These are phyloP conservation scores for Trichothecium roseum DNA, from an alignment of 2,329 filamentous ascomycete species.

Conservation along the genomic window DNA sequence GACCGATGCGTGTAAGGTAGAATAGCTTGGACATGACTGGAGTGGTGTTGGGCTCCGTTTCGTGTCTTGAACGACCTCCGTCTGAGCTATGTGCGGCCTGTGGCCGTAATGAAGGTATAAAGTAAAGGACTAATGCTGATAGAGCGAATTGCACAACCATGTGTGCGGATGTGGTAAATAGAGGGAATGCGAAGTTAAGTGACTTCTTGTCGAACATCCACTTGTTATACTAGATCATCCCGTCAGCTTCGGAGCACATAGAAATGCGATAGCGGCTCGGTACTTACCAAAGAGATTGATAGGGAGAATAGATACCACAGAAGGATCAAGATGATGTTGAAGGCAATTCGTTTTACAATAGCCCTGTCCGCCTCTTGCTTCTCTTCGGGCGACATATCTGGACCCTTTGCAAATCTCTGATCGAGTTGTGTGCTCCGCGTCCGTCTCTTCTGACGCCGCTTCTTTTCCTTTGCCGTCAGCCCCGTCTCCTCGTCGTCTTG, in stretches of 20 bases:
- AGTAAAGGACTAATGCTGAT: constrained; percentile 65
- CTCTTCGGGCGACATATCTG: constrained; percentile 57
- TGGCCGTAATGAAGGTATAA: constrained; percentile 75
- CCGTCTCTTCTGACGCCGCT: constrained; percentile 55
- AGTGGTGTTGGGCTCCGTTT: constrained; percentile 36
- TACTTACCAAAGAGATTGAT: constrained; percentile 79
- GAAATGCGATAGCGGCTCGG: too few species aligned
- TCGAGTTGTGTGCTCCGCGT: constrained; percentile 59
- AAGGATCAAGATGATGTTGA: constrained; percentile 74
- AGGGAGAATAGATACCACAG: constrained; percentile 89
- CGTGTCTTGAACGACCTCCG: constrained; percentile 37
- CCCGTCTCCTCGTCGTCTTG: constrained; percentile 87
- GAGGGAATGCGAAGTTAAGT: constrained; percentile 84
- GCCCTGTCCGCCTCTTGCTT: constrained; percentile 65
- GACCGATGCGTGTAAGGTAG: constrained; percentile 83
- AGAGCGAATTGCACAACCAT: constrained; percentile 91
- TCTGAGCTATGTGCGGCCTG: constrained; percentile 37
- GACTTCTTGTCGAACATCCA: constrained; percentile 93
- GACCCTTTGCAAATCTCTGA: constrained; percentile 53
- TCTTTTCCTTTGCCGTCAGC: constrained; percentile 62
- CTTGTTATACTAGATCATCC: constrained; percentile 75
- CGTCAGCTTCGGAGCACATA: constrained; percentile 11
- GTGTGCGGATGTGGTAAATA: constrained; percentile 91
- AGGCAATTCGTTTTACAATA: constrained; percentile 55
- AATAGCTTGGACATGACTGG: constrained; percentile 80